phyloP scores from a whole-genome alignment of 257 asterid species.

The Leptodermis oblonga region DNA sequence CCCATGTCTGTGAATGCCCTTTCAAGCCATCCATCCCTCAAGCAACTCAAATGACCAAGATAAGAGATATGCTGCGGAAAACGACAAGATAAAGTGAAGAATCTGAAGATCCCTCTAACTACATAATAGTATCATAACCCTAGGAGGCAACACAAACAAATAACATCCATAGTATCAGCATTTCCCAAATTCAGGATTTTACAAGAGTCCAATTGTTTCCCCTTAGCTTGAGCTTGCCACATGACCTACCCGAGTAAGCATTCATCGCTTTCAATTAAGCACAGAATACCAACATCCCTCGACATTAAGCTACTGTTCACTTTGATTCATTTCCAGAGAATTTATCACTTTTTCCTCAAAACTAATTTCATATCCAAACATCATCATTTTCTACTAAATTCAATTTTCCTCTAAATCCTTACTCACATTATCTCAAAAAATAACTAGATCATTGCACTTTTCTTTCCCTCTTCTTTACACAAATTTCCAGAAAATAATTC shows the following conservation, averaged over 20 bases:
- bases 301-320: neutral
- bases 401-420: too few species aligned
- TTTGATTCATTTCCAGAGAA: neutral
- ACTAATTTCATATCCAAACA: neutral
- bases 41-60: constrained; percentile 42
- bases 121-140: neutral
- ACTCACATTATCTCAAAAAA: too few species aligned
- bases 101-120: constrained; percentile 18
- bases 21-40: constrained; percentile 45
- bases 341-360: neutral
- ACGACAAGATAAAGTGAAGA: constrained; percentile 19
- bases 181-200: neutral
- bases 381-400: neutral
- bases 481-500: too few species aligned
- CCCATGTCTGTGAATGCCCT: constrained; percentile 45
- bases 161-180: neutral
- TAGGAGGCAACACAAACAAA: neutral
- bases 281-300: neutral
- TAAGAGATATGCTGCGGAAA: constrained; percentile 39
- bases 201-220: neutral
- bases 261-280: neutral
- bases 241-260: neutral
- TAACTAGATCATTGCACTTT: too few species aligned
- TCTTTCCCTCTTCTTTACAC: too few species aligned
- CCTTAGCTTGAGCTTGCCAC: neutral